These are phyloP conservation scores for Toxoplasma gondii DNA, from an alignment of 169 alveolate genomes.

Conservation along the genomic window DNA sequence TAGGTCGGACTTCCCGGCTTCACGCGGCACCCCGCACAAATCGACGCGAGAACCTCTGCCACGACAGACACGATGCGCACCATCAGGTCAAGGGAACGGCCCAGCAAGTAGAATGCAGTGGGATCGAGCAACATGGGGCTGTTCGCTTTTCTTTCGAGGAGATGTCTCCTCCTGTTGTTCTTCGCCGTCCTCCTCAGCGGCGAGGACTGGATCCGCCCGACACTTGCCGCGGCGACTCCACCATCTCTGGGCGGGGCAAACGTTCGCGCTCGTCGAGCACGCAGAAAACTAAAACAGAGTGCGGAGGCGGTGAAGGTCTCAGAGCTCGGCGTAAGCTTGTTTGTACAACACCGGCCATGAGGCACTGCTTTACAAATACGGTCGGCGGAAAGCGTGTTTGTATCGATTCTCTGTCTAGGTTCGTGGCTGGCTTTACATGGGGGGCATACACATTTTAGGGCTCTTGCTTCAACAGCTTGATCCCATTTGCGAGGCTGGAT, in stretches of 20 bases:
- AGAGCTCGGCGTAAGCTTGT: constrained; percentile 12
- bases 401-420: not conserved
- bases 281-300: not conserved
- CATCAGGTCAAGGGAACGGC: not conserved
- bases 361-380: not conserved
- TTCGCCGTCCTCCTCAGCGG: no score
- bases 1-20: no score
- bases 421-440: not conserved
- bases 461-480: not conserved
- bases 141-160: not conserved
- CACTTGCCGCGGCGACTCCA: not conserved
- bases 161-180: not conserved
- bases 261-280: not conserved
- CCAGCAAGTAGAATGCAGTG: not conserved
- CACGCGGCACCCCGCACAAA: no score
- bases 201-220: not conserved
- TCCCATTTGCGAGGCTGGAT: not conserved
- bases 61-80: no score
- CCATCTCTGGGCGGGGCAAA: not conserved
- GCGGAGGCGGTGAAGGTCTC: not conserved
- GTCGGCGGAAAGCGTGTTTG: not conserved
- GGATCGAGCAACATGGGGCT: not conserved
- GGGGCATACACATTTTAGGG: not conserved
- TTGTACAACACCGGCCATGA: no score
- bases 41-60: no score